Percentiles rank a stretch among this genome's conserved stretches.
phyloP scores from a whole-genome alignment of 768 basidiomycete species.

The Lyophyllum shimeji region DNA sequence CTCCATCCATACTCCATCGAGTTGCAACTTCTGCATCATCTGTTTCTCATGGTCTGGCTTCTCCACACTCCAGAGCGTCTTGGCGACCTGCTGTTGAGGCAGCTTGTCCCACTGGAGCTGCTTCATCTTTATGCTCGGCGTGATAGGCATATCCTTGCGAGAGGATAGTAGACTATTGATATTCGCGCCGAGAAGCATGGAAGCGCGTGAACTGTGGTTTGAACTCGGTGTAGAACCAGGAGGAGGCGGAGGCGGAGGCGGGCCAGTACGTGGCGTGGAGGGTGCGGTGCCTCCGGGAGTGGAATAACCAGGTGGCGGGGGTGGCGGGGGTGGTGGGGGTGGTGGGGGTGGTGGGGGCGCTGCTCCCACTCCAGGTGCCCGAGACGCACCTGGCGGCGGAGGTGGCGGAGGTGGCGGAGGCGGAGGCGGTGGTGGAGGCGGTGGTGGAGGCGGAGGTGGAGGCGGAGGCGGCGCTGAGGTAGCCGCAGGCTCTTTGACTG shows the following conservation, averaged over 20 bases:
- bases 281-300: constrained; percentile 17
- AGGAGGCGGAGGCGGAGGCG: constrained; percentile 40
- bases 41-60: constrained; percentile 67
- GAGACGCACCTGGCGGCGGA: constrained; percentile 32
- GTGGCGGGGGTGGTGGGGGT: constrained; percentile 36
- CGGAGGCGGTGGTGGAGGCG: constrained; percentile 18
- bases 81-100: constrained; percentile 80
- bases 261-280: constrained; percentile 26
- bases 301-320: constrained; percentile 27
- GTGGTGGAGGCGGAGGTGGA: constrained; percentile 20
- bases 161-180: constrained; percentile 54
- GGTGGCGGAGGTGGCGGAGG: constrained; percentile 33
- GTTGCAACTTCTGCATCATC: constrained; percentile 78
- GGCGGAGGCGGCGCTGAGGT: constrained; percentile 22
- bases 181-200: constrained; percentile 58
- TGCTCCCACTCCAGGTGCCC: constrained; percentile 15
- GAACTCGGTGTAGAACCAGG: constrained; percentile 35
- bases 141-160: constrained; percentile 84
- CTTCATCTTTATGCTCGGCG: constrained; percentile 92
- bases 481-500: constrained; percentile 36
- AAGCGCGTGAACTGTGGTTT: constrained; percentile 53
- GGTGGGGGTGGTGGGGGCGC: constrained; percentile 21
- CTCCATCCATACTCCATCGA: constrained; percentile 88
- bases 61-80: constrained; percentile 85
- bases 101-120: constrained; percentile 99